A percentile compares a stretch with the other conserved stretches of the same genome.
Evolutionary conservation across 768 basidiomycete species (phyloP).

Genomic region (Lactifluus subvellereus): DNA sequence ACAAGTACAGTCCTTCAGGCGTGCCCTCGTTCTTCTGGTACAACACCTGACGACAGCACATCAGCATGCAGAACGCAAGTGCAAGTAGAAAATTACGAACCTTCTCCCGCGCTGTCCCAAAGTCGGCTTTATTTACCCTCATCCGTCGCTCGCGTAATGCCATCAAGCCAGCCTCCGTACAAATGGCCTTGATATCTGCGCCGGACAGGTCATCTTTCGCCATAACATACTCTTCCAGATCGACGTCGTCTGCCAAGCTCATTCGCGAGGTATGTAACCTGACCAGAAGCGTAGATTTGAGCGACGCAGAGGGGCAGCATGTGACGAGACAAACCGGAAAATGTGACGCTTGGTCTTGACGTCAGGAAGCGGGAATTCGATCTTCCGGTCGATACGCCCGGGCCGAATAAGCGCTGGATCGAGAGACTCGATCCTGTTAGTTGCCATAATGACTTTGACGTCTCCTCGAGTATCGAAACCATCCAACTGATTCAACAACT

Average conservation of each 20-base stretch:
- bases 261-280: slow-evolving; percentile 93
- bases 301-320: background rate
- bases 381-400: slow-evolving; percentile 97
- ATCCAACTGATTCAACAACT: slow-evolving; percentile 95
- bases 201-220: slow-evolving; percentile 95
- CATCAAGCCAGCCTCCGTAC: slow-evolving; percentile 95
- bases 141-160: slow-evolving; percentile 92
- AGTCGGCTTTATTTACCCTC: slow-evolving; percentile 89
- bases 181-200: slow-evolving; percentile 98
- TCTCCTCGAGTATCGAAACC: slow-evolving; percentile 99
- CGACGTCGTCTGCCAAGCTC: slow-evolving; percentile 83
- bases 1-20: slow-evolving; percentile 83
- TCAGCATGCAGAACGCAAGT: slow-evolving; percentile 12
- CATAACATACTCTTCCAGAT: slow-evolving; percentile 92
- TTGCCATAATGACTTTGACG: slow-evolving; percentile 99
- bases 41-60: slow-evolving; percentile 47
- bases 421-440: slow-evolving; percentile 93
- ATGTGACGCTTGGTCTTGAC: slow-evolving; percentile 99
- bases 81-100: slow-evolving; percentile 36
- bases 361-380: slow-evolving; percentile 96
- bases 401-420: slow-evolving; percentile 98
- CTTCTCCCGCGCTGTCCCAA: slow-evolving; percentile 90
- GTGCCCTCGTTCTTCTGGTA: slow-evolving; percentile 98
- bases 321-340: slow-evolving; percentile 57
- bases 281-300: slow-evolving; percentile 15